phyloP scores from a whole-genome alignment of 345 rosid genomes.

The Angophora floribunda region DNA sequence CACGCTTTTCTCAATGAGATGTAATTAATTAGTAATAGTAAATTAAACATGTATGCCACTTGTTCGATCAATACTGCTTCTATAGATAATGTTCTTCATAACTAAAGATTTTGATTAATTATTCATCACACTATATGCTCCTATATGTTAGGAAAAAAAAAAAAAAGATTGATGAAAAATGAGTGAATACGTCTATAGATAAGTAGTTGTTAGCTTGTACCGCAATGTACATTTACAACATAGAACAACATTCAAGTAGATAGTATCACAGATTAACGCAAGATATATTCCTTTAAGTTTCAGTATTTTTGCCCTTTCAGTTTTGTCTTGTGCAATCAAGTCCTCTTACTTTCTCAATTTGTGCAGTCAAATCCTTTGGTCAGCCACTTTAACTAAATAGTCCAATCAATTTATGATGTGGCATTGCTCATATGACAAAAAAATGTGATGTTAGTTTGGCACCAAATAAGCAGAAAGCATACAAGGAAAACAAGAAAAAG shows the following conservation, averaged over 20 bases:
- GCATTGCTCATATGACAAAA: neutral
- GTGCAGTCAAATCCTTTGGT: neutral
- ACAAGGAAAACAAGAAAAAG: neutral
- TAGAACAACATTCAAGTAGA: neutral
- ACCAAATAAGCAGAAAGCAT: neutral
- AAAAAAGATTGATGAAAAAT: neutral
- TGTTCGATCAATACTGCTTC: neutral
- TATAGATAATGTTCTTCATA: neutral
- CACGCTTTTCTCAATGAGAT: neutral
- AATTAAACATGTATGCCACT: neutral
- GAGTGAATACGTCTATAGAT: neutral
- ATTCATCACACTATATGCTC: neutral
- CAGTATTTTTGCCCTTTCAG: neutral
- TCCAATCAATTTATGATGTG: neutral
- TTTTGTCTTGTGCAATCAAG: neutral
- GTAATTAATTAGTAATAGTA: neutral
- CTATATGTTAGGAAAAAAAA: neutral
- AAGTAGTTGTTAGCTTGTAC: neutral
- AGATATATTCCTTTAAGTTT: neutral
- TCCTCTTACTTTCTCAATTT: neutral
- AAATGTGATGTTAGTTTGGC: neutral
- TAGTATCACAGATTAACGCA: neutral
- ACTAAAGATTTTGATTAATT: neutral
- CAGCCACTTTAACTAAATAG: neutral
- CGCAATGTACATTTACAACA: neutral